These are phyloP conservation scores for Torulaspora maleeae DNA, from an alignment of 805 yeast species.

Conservation along the genomic window DNA sequence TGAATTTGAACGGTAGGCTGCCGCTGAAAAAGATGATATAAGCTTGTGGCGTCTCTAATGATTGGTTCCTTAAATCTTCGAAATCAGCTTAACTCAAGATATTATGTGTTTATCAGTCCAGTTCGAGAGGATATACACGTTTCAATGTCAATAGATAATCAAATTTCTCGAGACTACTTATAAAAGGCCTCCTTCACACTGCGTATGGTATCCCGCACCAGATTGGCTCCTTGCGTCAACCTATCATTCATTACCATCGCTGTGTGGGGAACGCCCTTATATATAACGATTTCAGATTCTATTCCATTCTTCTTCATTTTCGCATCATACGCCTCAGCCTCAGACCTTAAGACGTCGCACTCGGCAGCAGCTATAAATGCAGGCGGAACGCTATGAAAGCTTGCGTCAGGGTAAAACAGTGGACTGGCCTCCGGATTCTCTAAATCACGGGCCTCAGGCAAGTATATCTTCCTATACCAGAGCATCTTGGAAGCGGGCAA, in stretches of 20 bases:
- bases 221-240: conserved; percentile 35
- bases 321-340: conserved; percentile 41
- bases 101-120: too few relatives aligned
- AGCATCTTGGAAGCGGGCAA: conserved; percentile 44
- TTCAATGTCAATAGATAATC: too few relatives aligned
- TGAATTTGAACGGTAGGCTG: too few relatives aligned
- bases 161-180: neutral
- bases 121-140: too few relatives aligned
- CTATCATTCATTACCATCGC: conserved; percentile 46
- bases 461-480: conserved; percentile 42
- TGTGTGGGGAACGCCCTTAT: conserved; percentile 46
- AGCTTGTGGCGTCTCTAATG: too few relatives aligned
- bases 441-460: conserved; percentile 34
- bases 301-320: conserved; percentile 40
- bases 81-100: too few relatives aligned
- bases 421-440: conserved; percentile 41
- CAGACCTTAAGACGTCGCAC: conserved; percentile 43
- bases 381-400: conserved; percentile 40
- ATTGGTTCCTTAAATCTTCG: too few relatives aligned
- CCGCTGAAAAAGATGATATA: too few relatives aligned
- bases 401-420: conserved; percentile 38
- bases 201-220: conserved; percentile 33
- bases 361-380: conserved; percentile 42
- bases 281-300: conserved; percentile 34
- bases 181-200: conserved; percentile 34